A percentile compares a stretch with the other conserved stretches of the same genome.
phyloP scores from a whole-genome alignment of 2,329 filamentous ascomycete species.

The Neurospora sp. region DNA sequence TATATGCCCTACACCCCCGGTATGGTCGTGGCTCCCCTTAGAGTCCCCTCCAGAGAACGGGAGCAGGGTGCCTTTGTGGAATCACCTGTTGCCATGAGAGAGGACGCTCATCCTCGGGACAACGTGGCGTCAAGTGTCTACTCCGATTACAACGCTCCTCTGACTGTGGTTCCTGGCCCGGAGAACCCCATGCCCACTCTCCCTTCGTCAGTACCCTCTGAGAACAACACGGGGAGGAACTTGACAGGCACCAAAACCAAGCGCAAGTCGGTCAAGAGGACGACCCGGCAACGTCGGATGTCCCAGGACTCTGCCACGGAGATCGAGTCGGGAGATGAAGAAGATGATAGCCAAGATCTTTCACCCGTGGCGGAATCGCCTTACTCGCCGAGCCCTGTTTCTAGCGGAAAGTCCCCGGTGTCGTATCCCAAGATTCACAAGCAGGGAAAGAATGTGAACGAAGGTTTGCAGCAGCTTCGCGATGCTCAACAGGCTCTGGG shows the following conservation, averaged over 20 bases:
- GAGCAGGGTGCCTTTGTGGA: conserved; percentile 20
- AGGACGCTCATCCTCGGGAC: conserved; percentile 18
- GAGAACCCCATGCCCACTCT: conserved; percentile 13
- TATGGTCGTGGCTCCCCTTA: conserved; percentile 13
- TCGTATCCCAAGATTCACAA: conserved; percentile 14
- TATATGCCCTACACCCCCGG: conserved; percentile 11
- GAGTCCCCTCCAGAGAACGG: conserved; percentile 14
- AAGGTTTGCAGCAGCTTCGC: conserved; percentile 1
- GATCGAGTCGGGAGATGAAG: conserved; percentile 23
- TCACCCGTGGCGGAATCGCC: conserved; percentile 43
- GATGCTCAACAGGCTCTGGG: not conserved
- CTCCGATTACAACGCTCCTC: conserved; percentile 24
- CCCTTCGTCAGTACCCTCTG: conserved; percentile 3
- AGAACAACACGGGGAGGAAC: conserved; percentile 6
- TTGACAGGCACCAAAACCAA: conserved; percentile 7
- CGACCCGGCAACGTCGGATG: conserved; percentile 8
- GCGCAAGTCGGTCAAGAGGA: conserved; percentile 8
- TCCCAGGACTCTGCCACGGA: conserved; percentile 30
- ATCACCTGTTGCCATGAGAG: conserved; percentile 17
- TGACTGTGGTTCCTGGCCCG: conserved; percentile 9
- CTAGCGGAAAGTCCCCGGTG: conserved; percentile 17
- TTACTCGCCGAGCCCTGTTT: conserved; percentile 14
- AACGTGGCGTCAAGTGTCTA: conserved; percentile 28
- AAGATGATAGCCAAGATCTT: conserved; percentile 24
- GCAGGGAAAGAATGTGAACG: not conserved